Conservation (phyloP, 345 rosid species). For the Barbarea vulgaris region DNA sequence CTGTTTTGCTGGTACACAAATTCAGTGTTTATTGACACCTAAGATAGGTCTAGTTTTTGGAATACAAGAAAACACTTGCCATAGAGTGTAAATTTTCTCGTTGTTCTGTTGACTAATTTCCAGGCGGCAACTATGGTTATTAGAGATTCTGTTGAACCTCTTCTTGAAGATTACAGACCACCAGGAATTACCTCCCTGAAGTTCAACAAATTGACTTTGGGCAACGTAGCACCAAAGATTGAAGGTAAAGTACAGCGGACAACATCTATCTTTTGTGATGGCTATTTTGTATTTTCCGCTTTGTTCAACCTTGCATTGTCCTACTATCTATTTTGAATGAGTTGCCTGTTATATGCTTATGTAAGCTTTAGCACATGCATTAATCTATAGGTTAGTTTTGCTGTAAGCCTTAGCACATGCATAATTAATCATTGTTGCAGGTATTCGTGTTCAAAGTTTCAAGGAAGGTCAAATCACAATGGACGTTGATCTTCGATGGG, state of each 20-base stretch:
- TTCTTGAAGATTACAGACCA: constrained; percentile 94
- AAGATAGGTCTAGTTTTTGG: constrained; percentile 2
- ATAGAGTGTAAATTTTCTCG: constrained; percentile 13
- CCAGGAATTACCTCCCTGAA: constrained; percentile 91
- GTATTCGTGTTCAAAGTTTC: constrained; percentile 96
- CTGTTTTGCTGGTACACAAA: constrained; percentile 15
- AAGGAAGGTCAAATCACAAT: constrained; percentile 93
- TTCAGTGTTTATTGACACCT: background rate
- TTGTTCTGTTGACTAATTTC: constrained; percentile 38
- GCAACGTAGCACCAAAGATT: constrained; percentile 96
- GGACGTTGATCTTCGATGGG: constrained; percentile 99
- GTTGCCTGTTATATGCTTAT: background rate
- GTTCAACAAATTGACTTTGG: constrained; percentile 86
- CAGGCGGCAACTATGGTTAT: constrained; percentile 94
- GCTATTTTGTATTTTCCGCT: background rate
- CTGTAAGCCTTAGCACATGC: constrained; percentile 1
- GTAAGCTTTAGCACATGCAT: constrained; percentile 2
- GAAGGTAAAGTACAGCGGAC: constrained; percentile 61
- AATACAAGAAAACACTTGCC: constrained; percentile 1
- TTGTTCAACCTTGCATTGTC: constrained; percentile 8
- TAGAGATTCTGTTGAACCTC: constrained; percentile 95
- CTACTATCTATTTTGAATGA: constrained; percentile 14
- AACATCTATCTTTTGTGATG: constrained; percentile 8
- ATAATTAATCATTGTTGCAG: constrained; percentile 49
- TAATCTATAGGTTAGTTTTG: background rate